phyloP scores from a whole-genome alignment of 1,284 basidiomycete genomes.

The Tilletia setariae region DNA sequence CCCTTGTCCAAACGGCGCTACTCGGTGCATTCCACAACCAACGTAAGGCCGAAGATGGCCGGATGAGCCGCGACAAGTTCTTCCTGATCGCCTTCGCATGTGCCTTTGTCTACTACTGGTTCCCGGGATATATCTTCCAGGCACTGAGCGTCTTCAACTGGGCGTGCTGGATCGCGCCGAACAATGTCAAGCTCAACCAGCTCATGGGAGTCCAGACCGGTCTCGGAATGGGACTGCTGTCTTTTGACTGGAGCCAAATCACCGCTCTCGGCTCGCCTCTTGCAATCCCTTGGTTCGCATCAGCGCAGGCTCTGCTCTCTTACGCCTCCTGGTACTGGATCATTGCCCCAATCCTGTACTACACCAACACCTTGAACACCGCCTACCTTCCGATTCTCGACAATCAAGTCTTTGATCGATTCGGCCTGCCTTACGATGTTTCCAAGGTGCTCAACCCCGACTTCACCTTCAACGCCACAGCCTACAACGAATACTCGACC shows the following conservation, averaged over 20 bases:
- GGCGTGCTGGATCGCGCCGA: constrained; percentile 61
- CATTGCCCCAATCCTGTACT: constrained; percentile 30
- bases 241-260: constrained; percentile 58
- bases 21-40: constrained; percentile 26
- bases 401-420: constrained; percentile 4
- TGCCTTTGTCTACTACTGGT: constrained; percentile 49
- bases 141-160: constrained; percentile 63
- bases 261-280: constrained; percentile 38
- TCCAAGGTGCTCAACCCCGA: background rate
- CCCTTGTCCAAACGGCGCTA: constrained; percentile 32
- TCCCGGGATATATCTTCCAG: constrained; percentile 41
- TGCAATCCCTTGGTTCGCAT: constrained; percentile 45
- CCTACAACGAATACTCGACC: constrained; percentile 37
- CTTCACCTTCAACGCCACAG: background rate
- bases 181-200: constrained; percentile 24
- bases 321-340: constrained; percentile 18
- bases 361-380: constrained; percentile 27
- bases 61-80: constrained; percentile 55
- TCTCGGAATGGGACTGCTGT: constrained; percentile 55
- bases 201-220: constrained; percentile 41
- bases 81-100: constrained; percentile 50
- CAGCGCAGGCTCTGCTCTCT: background rate
- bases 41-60: constrained; percentile 55
- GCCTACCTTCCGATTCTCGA: background rate
- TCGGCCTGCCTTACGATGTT: constrained; percentile 1